phyloP scores from a whole-genome alignment of 352 stramenopile species.

The Phytophthora agathidicida region DNA sequence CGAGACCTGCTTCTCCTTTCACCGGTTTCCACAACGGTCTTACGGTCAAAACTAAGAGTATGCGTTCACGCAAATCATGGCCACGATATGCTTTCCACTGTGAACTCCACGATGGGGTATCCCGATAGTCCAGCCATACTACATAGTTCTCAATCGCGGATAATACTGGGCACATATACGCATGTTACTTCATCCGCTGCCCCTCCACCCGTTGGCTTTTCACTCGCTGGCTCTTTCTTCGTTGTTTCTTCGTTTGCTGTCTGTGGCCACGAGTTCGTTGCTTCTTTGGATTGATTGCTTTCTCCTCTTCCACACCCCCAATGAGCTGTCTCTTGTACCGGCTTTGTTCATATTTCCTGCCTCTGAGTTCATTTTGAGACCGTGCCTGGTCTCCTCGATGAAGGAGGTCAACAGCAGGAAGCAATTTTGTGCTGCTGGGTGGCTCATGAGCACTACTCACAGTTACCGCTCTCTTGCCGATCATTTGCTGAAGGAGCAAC shows the following conservation, averaged over 20 bases:
- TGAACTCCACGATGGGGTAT: too few relatives aligned
- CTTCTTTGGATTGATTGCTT: not conserved
- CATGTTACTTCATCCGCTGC: not conserved
- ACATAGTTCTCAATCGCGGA: too few relatives aligned
- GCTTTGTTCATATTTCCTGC: not conserved
- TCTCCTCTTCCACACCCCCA: slow-evolving; percentile 1
- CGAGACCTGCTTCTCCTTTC: too few relatives aligned
- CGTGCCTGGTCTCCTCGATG: not conserved
- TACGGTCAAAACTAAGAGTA: too few relatives aligned
- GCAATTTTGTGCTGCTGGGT: not conserved
- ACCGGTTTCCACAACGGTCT: too few relatives aligned
- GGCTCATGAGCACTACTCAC: slow-evolving; percentile 3
- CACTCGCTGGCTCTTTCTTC: not conserved
- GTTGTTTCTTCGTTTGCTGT: not conserved
- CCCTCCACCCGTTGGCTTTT: not conserved
- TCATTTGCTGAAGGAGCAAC: slow-evolving; percentile 31
- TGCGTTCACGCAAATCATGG: too few relatives aligned
- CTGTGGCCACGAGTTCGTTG: not conserved
- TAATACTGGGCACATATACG: too few relatives aligned
- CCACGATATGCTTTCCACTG: too few relatives aligned
- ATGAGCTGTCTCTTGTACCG: not conserved
- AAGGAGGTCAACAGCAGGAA: not conserved
- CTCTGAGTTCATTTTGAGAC: not conserved
- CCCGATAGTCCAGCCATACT: too few relatives aligned
- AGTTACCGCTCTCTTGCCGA: slow-evolving; percentile 22